A percentile compares a stretch with the other conserved stretches of the same genome.
These are phyloP conservation scores for Tilletia walkeri DNA, from an alignment of 1,284 basidiomycete species.

Conservation along the genomic window DNA sequence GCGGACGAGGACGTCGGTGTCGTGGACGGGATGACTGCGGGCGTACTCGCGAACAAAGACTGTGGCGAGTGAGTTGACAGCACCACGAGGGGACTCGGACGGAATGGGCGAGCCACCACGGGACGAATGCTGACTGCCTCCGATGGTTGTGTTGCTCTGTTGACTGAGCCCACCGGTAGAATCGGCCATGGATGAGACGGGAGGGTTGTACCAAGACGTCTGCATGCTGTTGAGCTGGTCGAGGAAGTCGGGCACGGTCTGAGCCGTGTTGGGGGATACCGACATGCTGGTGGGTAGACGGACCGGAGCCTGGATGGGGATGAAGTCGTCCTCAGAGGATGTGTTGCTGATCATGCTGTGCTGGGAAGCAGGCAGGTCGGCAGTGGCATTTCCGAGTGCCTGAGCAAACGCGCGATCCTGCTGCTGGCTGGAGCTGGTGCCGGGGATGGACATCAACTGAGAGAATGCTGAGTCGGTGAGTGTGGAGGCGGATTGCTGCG, in stretches of 20 bases:
- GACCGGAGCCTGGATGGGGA: constrained; percentile 5
- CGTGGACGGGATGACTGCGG: constrained; percentile 2
- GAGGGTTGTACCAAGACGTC: background rate
- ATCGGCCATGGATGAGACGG: background rate
- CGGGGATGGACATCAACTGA: background rate
- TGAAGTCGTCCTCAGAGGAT: constrained; percentile 1
- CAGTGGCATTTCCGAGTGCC: background rate
- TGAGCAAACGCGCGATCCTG: background rate
- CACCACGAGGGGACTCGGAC: background rate
- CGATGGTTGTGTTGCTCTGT: background rate
- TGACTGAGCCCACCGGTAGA: background rate
- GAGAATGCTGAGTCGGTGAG: background rate
- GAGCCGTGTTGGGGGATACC: background rate
- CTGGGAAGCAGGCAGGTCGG: constrained; percentile 8
- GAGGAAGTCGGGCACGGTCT: background rate
- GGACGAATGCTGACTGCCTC: constrained; percentile 9
- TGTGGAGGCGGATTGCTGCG: background rate
- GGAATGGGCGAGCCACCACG: constrained; percentile 7
- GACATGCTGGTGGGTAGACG: background rate
- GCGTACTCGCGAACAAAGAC: constrained; percentile 14
- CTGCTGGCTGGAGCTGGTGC: constrained; percentile 6
- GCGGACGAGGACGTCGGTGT: constrained; percentile 9
- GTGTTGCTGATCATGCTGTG: background rate
- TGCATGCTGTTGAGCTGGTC: background rate
- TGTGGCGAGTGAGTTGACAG: background rate